phyloP scores from a whole-genome alignment of 805 yeast species.

The Candida silvatica region DNA sequence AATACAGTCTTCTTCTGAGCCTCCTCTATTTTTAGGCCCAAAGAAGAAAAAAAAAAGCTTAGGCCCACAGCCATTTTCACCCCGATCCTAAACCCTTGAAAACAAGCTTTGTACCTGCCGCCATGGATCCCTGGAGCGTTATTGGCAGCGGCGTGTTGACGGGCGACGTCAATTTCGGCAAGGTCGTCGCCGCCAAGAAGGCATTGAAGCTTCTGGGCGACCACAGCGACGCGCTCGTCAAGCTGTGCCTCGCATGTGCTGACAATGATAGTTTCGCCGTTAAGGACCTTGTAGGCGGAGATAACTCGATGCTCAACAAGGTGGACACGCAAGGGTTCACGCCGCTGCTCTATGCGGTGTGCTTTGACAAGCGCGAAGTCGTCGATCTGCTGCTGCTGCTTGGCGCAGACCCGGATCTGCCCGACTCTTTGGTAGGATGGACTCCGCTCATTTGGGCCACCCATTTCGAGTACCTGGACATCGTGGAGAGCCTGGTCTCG shows the following conservation, averaged over 20 bases:
- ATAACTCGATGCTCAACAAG: slow-evolving; percentile 14
- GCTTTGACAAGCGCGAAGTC: slow-evolving; percentile 39
- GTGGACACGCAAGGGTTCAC: slow-evolving; percentile 34
- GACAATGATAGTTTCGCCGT: slow-evolving; percentile 26
- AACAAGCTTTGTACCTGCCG: too few relatives aligned
- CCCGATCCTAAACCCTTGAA: too few relatives aligned
- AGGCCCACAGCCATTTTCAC: too few relatives aligned
- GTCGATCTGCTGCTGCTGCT: slow-evolving; percentile 39
- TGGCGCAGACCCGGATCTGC: slow-evolving; percentile 38
- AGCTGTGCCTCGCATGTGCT: slow-evolving; percentile 30
- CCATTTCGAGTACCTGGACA: slow-evolving; percentile 44
- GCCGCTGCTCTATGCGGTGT: slow-evolving; percentile 45
- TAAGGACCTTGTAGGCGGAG: slow-evolving; percentile 18
- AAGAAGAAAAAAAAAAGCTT: too few relatives aligned
- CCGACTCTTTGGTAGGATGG: slow-evolving; percentile 43
- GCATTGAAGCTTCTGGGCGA: slow-evolving; percentile 22
- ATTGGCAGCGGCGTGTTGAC: slow-evolving; percentile 8
- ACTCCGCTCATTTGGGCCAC: slow-evolving; percentile 88
- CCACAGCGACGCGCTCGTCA: slow-evolving; percentile 20
- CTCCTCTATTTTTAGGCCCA: too few relatives aligned
- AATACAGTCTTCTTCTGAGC: too few relatives aligned
- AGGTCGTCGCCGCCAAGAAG: slow-evolving; percentile 28
- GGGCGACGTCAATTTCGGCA: slow-evolving; percentile 22
- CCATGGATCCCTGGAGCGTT: slow-evolving; percentile 28
- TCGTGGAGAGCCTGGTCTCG: slow-evolving; percentile 49